A percentile compares a stretch with the other conserved stretches of the same genome.
Conservation (phyloP, 1,139 yeast species). For the Geotrichum siamense region DNA sequence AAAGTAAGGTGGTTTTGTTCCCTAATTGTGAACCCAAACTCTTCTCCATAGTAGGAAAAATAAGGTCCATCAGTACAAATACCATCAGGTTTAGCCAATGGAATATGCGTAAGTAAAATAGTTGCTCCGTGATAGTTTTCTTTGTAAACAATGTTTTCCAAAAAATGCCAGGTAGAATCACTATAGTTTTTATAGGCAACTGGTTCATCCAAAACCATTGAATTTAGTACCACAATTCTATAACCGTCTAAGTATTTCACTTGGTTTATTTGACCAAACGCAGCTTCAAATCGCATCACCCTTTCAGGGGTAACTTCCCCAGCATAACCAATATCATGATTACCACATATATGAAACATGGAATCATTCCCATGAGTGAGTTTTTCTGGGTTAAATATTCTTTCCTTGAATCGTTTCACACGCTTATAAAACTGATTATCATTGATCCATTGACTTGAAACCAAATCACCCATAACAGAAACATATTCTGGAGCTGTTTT, state of each 20-base stretch:
- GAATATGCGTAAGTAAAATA: conserved; percentile 79
- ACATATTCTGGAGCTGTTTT: conserved; percentile 70
- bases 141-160: conserved; percentile 45
- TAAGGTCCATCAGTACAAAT: conserved; percentile 83
- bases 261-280: conserved; percentile 81
- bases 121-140: conserved; percentile 68
- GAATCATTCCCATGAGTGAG: conserved; percentile 42
- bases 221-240: conserved; percentile 79
- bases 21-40: conserved; percentile 51
- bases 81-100: conserved; percentile 74
- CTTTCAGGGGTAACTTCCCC: conserved; percentile 95
- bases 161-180: conserved; percentile 62
- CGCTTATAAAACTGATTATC: conserved; percentile 80
- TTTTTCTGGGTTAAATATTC: conserved; percentile 25
- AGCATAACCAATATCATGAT: conserved; percentile 91
- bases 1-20: conserved; percentile 81
- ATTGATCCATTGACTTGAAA: conserved; percentile 93
- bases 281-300: conserved; percentile 62
- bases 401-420: conserved; percentile 56
- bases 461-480: conserved; percentile 85
- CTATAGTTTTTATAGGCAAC: conserved; percentile 67
- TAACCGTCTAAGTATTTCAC: conserved; percentile 58
- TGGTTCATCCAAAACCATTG: conserved; percentile 85
- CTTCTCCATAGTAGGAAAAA: conserved; percentile 53
- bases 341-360: conserved; percentile 80